These are phyloP conservation scores for Panicum hallii DNA, from an alignment of 202 grass and related monocot species.

Conservation along the genomic window DNA sequence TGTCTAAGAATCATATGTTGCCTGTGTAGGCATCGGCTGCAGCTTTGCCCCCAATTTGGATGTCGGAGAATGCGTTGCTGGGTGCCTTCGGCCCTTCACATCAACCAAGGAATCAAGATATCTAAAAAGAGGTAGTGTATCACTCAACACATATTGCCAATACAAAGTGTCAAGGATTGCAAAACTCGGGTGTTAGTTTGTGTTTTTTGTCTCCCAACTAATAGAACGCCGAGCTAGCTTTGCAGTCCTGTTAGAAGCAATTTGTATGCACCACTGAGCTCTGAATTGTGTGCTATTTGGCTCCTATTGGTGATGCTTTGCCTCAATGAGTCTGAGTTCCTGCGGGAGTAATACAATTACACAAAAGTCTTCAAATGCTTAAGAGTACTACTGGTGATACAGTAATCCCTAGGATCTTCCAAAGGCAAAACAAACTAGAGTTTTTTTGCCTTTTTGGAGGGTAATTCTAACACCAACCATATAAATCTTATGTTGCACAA, in stretches of 20 bases:
- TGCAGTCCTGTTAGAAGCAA: neutral
- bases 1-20: neutral
- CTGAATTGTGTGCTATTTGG: neutral
- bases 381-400: neutral
- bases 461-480: neutral
- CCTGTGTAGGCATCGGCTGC: slow-evolving; percentile 33
- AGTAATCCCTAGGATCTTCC: neutral
- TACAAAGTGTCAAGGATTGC: slow-evolving; percentile 26
- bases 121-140: slow-evolving; percentile 45
- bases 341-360: neutral
- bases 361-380: neutral
- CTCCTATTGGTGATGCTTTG: slow-evolving; percentile 18
- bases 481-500: neutral
- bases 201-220: neutral
- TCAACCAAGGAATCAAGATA: slow-evolving; percentile 44
- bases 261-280: neutral
- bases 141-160: slow-evolving; percentile 1
- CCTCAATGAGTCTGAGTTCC: neutral
- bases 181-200: slow-evolving; percentile 12
- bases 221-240: neutral
- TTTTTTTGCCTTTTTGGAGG: neutral
- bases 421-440: slow-evolving; percentile 4
- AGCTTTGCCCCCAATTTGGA: slow-evolving; percentile 44
- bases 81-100: slow-evolving; percentile 25
- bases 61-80: slow-evolving; percentile 39